Evolutionary conservation across 2,329 filamentous ascomycete genomes (phyloP).

Genomic region (Coniochaeta sp.): DNA sequence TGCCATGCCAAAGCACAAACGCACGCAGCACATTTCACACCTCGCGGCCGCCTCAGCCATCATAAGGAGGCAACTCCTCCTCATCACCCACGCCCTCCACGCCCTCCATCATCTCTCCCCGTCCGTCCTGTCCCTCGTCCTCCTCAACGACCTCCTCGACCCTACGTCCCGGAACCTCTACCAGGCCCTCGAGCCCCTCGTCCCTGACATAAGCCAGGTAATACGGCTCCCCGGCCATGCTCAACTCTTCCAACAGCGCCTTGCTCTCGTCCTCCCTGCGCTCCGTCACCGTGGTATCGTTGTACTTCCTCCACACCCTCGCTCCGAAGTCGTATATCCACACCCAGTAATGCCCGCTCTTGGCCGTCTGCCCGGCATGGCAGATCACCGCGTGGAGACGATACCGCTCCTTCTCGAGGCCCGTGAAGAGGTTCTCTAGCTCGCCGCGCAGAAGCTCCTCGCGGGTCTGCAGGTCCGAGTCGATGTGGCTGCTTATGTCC

Average conservation of each 20-base stretch:
- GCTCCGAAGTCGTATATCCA: conserved; percentile 87
- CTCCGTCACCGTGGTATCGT: conserved; percentile 75
- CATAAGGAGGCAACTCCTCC: background rate
- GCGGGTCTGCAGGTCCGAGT: conserved; percentile 24
- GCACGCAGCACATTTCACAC: background rate
- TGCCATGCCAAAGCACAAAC: background rate
- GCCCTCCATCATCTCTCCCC: background rate
- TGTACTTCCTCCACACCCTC: conserved; percentile 85
- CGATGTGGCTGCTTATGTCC: conserved; percentile 32
- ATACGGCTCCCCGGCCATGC: conserved; percentile 62
- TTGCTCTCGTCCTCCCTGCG: conserved; percentile 48
- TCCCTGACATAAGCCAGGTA: conserved; percentile 26
- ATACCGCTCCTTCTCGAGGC: conserved; percentile 63
- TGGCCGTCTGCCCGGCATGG: conserved; percentile 62
- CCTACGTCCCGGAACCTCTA: conserved; percentile 10
- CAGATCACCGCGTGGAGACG: conserved; percentile 88
- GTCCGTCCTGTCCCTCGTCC: background rate
- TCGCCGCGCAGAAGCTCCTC: conserved; percentile 20
- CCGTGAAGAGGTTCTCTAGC: conserved; percentile 48
- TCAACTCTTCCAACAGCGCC: conserved; percentile 67
- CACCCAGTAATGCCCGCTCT: conserved; percentile 89
- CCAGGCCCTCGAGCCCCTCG: conserved; percentile 17
- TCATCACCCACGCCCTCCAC: background rate
- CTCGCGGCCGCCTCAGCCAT: background rate
- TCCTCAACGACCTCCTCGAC: background rate